These are phyloP conservation scores for Turnera subulata DNA, from an alignment of 345 rosid genomes.

Conservation along the genomic window DNA sequence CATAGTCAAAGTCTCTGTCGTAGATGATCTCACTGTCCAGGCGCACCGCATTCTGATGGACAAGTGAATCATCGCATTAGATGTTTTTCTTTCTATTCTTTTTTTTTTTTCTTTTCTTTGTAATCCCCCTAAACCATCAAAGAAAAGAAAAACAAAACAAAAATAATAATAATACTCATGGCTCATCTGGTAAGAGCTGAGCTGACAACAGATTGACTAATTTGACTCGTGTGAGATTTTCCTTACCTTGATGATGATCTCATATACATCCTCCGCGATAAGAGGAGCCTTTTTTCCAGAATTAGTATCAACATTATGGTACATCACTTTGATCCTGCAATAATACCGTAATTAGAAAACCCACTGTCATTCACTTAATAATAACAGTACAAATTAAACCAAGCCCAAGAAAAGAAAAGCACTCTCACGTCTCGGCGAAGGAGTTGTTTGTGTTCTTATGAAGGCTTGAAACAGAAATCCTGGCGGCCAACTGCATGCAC, in stretches of 20 bases:
- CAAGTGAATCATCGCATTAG: neutral
- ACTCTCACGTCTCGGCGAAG: conserved; percentile 93
- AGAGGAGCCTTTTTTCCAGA: conserved; percentile 74
- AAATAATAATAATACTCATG: too few relatives aligned
- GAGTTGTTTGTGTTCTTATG: conserved; percentile 86
- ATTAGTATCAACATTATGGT: conserved; percentile 52
- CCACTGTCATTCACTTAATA: neutral
- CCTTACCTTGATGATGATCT: conserved; percentile 70
- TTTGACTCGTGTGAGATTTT: neutral
- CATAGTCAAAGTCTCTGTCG: conserved; percentile 81
- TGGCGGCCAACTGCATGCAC: conserved; percentile 97
- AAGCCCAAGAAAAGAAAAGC: too few relatives aligned
- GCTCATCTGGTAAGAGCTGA: neutral
- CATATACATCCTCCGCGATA: conserved; percentile 83
- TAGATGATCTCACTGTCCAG: conserved; percentile 85
- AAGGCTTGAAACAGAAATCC: conserved; percentile 82
- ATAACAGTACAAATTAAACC: neutral
- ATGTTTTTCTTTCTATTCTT: neutral
- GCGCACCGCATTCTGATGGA: conserved; percentile 55
- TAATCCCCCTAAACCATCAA: neutral
- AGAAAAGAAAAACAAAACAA: neutral
- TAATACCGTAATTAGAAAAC: neutral
- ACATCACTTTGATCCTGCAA: conserved; percentile 70
- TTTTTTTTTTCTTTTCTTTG: neutral
- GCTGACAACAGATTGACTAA: neutral